Base-by-base conservation (phyloP, 169 alveolate species). In the Blepharisma undulans region DNA sequence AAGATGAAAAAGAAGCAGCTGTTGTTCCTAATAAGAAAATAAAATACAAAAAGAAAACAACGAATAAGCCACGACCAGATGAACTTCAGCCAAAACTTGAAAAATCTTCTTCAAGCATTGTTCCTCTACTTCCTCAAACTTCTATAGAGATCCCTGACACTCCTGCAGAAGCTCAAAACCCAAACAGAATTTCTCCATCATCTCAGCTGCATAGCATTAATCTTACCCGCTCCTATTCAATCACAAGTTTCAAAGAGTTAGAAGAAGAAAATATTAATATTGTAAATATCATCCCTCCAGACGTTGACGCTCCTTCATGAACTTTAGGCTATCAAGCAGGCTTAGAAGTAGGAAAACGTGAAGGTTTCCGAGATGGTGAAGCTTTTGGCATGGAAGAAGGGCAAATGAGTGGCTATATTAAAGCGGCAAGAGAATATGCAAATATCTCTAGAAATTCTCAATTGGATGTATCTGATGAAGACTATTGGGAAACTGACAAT, bases 331-430 rank as follows among this genome's bases (percentile, higher is more conserved):
- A 86, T 25, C 27, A 86, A 3, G 72, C 72, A 22, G 91, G 91
- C 29, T 86, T 12, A 18, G 84, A 60, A 8, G 29, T n/a, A 27
- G 91, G 91, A 72, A 72, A 29, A 33, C 30, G 29, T 66, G 29
- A 27, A 21, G 91, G 91, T 19, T 72, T 30, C 16, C 27, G 29
- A 25, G 72, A 60, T 3, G 91, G 91, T 19, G 72, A 86, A 72
- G 30, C 59, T 10, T 66, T 86, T 21, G 91, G 91, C 10, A 82
- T n/a, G 36, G 89, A 82, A 82, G 89, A 82, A 82, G 89, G 89
- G 12, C 27, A 32, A 21, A 33, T 22, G 32, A 74, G 36, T 32
- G 89, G 89, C 29, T 82, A 82, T 7, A 25, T 32, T 6, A 32
- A 82, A 82, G 89, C 89, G 6, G 6, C 60, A 22, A 82, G 34